These are phyloP conservation scores for Lyophyllum decastes DNA, from an alignment of 768 basidiomycete species.

Conservation along the genomic window DNA sequence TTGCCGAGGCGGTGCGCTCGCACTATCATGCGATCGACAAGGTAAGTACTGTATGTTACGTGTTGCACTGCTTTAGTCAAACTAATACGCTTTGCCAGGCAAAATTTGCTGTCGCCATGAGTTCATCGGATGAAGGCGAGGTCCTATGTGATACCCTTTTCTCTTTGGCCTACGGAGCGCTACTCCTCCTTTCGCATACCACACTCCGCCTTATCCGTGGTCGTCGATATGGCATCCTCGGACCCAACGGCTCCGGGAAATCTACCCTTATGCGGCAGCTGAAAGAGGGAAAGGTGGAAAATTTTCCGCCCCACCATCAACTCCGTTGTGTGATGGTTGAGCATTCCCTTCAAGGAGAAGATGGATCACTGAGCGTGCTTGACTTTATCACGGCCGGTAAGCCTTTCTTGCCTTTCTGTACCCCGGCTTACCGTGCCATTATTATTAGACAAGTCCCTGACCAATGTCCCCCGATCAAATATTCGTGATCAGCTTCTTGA, in stretches of 20 bases:
- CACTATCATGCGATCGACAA: conserved; percentile 81
- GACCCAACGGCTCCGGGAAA: conserved; percentile 96
- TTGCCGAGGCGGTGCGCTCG: conserved; percentile 64
- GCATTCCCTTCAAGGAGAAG: conserved; percentile 94
- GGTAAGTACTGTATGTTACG: conserved; percentile 33
- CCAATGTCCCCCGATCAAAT: conserved; percentile 60
- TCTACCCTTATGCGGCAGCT: conserved; percentile 95
- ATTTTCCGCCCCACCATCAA: conserved; percentile 88
- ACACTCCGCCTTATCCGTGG: conserved; percentile 87
- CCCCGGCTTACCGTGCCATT: neutral
- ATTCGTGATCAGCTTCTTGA: conserved; percentile 80
- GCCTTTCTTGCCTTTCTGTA: conserved; percentile 19
- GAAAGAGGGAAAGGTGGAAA: conserved; percentile 93
- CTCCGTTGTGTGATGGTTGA: conserved; percentile 95
- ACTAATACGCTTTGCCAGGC: conserved; percentile 39
- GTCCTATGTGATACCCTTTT: conserved; percentile 91
- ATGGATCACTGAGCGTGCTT: conserved; percentile 76
- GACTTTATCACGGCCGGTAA: conserved; percentile 88
- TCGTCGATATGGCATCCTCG: conserved; percentile 92
- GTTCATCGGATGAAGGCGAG: conserved; percentile 73
- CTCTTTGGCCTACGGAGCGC: conserved; percentile 93
- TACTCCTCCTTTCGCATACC: conserved; percentile 93
- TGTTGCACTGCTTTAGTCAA: neutral
- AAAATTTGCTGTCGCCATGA: conserved; percentile 48
- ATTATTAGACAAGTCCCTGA: conserved; percentile 66